phyloP scores from a whole-genome alignment of 2,329 filamentous ascomycete species.

The Ilyonectria mors-panacis region DNA sequence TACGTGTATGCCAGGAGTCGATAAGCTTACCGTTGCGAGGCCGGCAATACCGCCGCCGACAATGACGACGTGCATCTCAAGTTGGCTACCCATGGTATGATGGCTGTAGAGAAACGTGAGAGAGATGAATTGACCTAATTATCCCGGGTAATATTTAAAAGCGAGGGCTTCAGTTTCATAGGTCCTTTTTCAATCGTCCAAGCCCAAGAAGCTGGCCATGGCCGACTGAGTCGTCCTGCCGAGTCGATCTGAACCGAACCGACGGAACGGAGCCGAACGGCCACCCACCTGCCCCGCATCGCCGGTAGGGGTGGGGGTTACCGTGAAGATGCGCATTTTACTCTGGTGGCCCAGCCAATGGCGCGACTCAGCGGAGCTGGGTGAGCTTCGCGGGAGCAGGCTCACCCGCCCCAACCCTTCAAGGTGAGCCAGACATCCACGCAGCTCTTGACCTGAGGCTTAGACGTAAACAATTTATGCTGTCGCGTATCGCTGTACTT shows the following conservation, averaged over 20 bases:
- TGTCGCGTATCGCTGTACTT: neutral
- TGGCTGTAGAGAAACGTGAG: neutral
- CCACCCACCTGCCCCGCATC: constrained; percentile 7
- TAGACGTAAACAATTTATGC: constrained; percentile 3
- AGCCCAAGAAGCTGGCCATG: neutral
- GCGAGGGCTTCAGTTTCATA: neutral
- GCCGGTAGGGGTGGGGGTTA: constrained; percentile 12
- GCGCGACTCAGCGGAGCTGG: neutral
- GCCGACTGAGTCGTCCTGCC: neutral
- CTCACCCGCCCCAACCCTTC: constrained; percentile 6
- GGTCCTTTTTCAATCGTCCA: neutral
- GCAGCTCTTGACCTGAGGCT: neutral
- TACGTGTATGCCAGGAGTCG: neutral
- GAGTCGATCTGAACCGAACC: constrained; percentile 19
- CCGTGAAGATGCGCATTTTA: constrained; percentile 5
- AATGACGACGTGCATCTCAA: constrained; percentile 39
- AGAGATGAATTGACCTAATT: neutral
- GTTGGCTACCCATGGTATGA: constrained; percentile 37
- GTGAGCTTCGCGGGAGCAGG: neutral
- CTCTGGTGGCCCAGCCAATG: neutral
- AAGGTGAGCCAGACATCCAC: neutral
- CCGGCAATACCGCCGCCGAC: constrained; percentile 43
- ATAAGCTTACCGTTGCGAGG: constrained; percentile 31
- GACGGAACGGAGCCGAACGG: constrained; percentile 21
- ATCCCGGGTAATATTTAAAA: neutral